Evolutionary conservation across 2,329 filamentous ascomycete genomes (phyloP).

Genomic region (Zasmidium cellare): DNA sequence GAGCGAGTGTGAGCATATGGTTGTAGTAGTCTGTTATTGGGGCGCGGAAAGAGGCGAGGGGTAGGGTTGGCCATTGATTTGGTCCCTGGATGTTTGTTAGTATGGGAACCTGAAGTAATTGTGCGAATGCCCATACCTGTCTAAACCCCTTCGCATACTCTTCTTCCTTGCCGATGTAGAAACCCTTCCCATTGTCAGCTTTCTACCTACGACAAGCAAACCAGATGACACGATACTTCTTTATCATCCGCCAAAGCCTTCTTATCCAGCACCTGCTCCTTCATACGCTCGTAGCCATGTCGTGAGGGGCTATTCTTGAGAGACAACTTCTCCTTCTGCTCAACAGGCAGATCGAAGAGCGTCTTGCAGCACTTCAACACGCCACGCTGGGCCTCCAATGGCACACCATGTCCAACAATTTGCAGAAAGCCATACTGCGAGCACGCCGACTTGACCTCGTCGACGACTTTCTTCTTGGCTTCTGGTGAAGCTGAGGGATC

Average conservation of each 20-base stretch:
- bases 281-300: constrained; percentile 19
- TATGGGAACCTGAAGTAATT: background rate
- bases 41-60: constrained; percentile 31
- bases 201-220: background rate
- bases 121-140: constrained; percentile 13
- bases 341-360: constrained; percentile 22
- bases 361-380: constrained; percentile 20
- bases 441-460: constrained; percentile 43
- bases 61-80: constrained; percentile 45
- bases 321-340: constrained; percentile 21
- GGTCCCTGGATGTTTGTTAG: constrained; percentile 28
- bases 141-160: constrained; percentile 32
- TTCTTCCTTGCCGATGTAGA: constrained; percentile 33
- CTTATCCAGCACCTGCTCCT: constrained; percentile 18
- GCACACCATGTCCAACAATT: constrained; percentile 43
- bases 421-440: constrained; percentile 45
- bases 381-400: constrained; percentile 23
- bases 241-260: constrained; percentile 23
- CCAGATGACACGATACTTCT: constrained; percentile 15
- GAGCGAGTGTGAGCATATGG: constrained; percentile 22
- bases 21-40: constrained; percentile 21
- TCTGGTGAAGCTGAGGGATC: constrained; percentile 20
- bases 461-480: constrained; percentile 43
- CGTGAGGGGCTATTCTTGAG: constrained; percentile 25
- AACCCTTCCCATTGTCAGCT: constrained; percentile 13